Evolutionary conservation across 345 rosid genomes (phyloP).

Genomic region (Arabidopsis thaliana): DNA sequence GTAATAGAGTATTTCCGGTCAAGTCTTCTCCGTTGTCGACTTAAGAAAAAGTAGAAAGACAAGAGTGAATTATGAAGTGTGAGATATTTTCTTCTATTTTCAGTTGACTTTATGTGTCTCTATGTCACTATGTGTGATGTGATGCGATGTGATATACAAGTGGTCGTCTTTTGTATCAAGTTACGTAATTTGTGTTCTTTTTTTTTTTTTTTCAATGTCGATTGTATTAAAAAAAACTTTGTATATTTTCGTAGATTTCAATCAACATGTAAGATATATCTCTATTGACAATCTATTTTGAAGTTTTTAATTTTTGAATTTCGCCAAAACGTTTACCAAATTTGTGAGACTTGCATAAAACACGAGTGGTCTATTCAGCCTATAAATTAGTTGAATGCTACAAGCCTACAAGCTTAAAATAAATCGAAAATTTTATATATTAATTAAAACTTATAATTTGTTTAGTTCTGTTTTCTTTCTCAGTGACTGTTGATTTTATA

Average conservation of each 20-base stretch:
- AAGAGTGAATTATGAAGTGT: slow-evolving; percentile 24
- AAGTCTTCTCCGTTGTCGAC: slow-evolving; percentile 33
- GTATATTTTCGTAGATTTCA: slow-evolving; percentile 7
- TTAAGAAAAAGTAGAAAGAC: slow-evolving; percentile 17
- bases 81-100: slow-evolving; percentile 23
- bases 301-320: not conserved
- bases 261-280: slow-evolving; percentile 4
- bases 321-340: not conserved
- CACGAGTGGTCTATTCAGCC: not conserved
- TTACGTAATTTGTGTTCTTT: slow-evolving; percentile 21
- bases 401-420: too few relatives aligned
- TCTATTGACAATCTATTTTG: not conserved
- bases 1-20: slow-evolving; percentile 43
- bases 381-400: too few relatives aligned
- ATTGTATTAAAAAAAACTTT: not conserved
- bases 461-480: too few relatives aligned
- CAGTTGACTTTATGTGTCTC: slow-evolving; percentile 6
- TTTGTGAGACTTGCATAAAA: not conserved
- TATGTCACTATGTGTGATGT: slow-evolving; percentile 22
- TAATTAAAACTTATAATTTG: too few relatives aligned
- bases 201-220: not conserved
- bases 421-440: too few relatives aligned
- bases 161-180: slow-evolving; percentile 12
- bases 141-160: slow-evolving; percentile 26
- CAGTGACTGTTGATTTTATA: not conserved